A percentile compares a stretch with the other conserved stretches of the same genome.
These are phyloP conservation scores for Candida rishiriensis DNA, from an alignment of 805 yeast genomes.

Conservation along the genomic window DNA sequence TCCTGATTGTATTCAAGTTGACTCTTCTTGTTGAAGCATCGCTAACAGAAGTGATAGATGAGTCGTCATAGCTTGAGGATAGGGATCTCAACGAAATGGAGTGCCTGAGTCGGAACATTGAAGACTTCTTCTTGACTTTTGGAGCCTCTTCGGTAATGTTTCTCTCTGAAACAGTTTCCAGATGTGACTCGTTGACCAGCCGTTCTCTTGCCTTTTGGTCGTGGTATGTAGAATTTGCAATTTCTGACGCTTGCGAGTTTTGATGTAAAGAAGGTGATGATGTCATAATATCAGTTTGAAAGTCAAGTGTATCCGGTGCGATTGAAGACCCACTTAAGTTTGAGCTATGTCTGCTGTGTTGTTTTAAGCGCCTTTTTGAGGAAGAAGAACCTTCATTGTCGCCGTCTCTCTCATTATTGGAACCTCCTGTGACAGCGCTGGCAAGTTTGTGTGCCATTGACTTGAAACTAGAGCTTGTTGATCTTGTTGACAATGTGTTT, in stretches of 20 bases:
- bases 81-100: conserved; percentile 29
- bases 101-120: conserved; percentile 24
- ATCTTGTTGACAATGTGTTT: conserved; percentile 17
- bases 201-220: not conserved
- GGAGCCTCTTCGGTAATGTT: conserved; percentile 1
- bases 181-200: not conserved
- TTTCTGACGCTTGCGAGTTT: not conserved
- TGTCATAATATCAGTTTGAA: not conserved
- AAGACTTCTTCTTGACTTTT: conserved; percentile 16
- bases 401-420: not conserved
- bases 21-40: conserved; percentile 6
- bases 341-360: conserved; percentile 2
- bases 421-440: conserved; percentile 11
- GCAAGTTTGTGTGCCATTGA: conserved; percentile 20
- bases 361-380: not conserved
- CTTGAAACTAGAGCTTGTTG: conserved; percentile 19
- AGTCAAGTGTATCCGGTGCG: no score
- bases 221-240: not conserved
- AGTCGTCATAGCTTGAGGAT: conserved; percentile 12
- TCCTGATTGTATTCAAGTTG: conserved; percentile 12
- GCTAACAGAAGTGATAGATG: conserved; percentile 7
- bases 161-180: not conserved
- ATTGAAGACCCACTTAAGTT: not conserved
- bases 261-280: not conserved
- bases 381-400: not conserved